These are phyloP conservation scores for Nicotiana benthamiana DNA, from an alignment of 257 asterid species.

Conservation along the genomic window DNA sequence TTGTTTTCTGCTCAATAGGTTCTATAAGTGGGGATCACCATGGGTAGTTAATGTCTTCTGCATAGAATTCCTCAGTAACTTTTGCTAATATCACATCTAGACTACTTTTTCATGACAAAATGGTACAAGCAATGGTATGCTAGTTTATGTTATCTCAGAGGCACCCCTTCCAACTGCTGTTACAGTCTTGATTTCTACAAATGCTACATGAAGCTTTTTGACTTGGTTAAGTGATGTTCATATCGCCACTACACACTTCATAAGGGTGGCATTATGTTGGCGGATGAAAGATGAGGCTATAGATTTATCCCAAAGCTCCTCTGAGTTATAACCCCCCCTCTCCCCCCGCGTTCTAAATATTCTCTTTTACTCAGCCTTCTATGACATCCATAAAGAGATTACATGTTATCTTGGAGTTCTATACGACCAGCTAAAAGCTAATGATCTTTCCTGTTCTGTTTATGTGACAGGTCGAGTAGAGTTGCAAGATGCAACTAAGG, in stretches of 20 bases:
- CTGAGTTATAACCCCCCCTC: too few species aligned
- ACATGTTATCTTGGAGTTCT: neutral
- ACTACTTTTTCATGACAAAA: neutral
- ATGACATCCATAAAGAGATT: neutral
- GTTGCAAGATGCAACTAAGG: conserved; percentile 50
- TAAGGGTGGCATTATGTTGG: too few species aligned
- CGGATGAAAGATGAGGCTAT: too few species aligned
- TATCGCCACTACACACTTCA: too few species aligned
- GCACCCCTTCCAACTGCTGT: too few species aligned
- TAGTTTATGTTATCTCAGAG: too few species aligned
- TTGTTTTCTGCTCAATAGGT: neutral
- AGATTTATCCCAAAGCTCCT: too few species aligned
- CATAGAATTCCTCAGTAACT: neutral
- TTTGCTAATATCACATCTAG: neutral
- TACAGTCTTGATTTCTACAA: too few species aligned
- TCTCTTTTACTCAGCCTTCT: neutral
- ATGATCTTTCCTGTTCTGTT: neutral
- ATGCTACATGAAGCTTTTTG: too few species aligned
- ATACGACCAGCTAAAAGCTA: neutral
- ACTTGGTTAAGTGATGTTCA: too few species aligned
- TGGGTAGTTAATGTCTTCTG: neutral
- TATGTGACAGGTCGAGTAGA: conserved; percentile 50
- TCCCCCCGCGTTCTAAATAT: neutral
- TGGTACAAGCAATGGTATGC: neutral
- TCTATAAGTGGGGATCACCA: neutral